Base-by-base conservation (phyloP, 345 rosid species). In the Turritis glabra region DNA sequence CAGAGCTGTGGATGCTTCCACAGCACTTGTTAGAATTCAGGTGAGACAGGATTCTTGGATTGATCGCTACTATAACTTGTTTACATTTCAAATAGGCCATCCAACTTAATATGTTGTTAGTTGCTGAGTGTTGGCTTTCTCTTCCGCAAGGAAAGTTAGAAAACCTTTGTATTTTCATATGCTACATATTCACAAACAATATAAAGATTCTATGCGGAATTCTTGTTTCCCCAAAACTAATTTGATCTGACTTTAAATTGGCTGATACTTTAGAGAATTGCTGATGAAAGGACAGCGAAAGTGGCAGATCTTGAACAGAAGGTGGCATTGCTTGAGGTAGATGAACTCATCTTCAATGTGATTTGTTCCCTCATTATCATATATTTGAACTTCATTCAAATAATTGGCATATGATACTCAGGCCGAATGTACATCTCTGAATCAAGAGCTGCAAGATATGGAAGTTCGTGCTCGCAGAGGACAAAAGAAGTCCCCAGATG, bases 371-470 rank as follows among this genome's bases (percentile, higher is more conserved):
- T 18, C 38, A 67, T 48, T 65, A 22, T 38, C 60, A 11, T n/a
- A 62, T 29, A 22, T 72, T 66, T 52, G 21, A 57, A 51, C 33
- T 40, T 77, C 40, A 75, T 55, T 50, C 18, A 54, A 62, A 69
- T 33, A 53, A 58, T 65, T 81, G 56, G 51, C 69, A 72, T 48
- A 50, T 27, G 65, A 56, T 77, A 66, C 64, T 77, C 82, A 95
- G 99, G 92, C 87, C 47, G 99, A 92, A 80, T 90, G 86, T 74
- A 80, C 96, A 57, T 84, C 98, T 57, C 72, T 90, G 54, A 90
- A 83, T 80, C 99, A 95, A 89, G 99, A 95, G 82, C 80, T 95
- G 79, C 97, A 95, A 75, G 97, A 95, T 75, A 84, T 88, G 96
- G 96, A 90, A 83, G 84, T 84, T 73, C 94, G 87, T 64, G 86